Evolutionary conservation across 495 filamentous ascomycete genomes (phyloP), one percentile per base, ranked within the genome.

Genomic region (Aspergillus leporis): DNA sequence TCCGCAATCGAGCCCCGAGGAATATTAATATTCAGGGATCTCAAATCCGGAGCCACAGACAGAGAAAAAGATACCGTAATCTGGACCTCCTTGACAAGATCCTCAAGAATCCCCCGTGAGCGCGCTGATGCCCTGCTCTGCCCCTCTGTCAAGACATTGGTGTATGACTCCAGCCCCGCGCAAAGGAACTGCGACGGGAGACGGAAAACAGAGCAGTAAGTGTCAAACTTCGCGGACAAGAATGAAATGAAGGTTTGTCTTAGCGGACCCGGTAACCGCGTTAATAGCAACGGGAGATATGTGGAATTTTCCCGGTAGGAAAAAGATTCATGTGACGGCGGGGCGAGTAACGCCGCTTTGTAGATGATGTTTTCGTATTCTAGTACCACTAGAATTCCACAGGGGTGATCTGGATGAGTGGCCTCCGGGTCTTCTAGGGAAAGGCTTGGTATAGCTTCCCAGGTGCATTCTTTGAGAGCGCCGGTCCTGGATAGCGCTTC

Each of bases 361-460:
- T 84, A 85, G 38, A 53, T 61, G 34, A 70, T 74, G 13, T 78
- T 78, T 57, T 85, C 83, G 54, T 85, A 85, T 30, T 71, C 64
- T 7, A 85, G 61, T 4, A 69, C 72, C 3, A 85, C 67, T 19
- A 76, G 55, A 10, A 83, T 74, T 5, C 82, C 82, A 1, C 53
- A 53, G 38, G 41, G 32, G 38, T 2, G 49, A 55, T 30, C 41
- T 8, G 50, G 47, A 6, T 49, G 16, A 1, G 18, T 18, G n/a
- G 12, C 25, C 25, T 60, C 60, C 28, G 52, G 55, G 18, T 58
- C 38, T 6, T 59, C 50, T 12, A 61, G 55, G 4, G 61, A 64
- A 12, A 67, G 56, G 1, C 41, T 50, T 4, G 70, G 59, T n/a
- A 84, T 66, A 2, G 69, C 43, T 22, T 71, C 66, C 83, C 83